Evolutionary conservation across 345 rosid genomes (phyloP).

Genomic region (Salix koriyanagi): DNA sequence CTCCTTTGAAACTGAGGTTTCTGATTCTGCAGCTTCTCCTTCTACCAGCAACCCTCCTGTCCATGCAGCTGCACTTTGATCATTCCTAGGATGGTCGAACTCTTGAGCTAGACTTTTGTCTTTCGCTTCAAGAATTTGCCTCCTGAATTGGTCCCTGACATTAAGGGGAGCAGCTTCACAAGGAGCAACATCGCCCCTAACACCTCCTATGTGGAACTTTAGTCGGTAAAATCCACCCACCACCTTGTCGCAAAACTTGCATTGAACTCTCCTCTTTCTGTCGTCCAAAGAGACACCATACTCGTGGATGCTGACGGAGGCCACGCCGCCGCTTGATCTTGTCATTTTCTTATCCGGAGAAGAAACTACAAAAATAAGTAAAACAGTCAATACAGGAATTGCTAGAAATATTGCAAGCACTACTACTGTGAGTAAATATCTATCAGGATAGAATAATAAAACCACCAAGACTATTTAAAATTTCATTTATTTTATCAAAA

Average conservation of each 20-base stretch:
- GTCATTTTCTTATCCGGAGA: background rate
- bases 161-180: background rate
- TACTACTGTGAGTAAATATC: too few species aligned
- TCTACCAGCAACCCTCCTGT: background rate
- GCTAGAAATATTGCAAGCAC: too few species aligned
- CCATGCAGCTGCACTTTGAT: background rate
- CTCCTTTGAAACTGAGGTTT: background rate
- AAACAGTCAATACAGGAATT: background rate
- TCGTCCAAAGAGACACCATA: background rate
- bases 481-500: too few species aligned
- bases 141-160: background rate
- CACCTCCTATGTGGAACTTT: background rate
- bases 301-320: background rate
- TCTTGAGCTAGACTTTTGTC: background rate
- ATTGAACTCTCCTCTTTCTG: background rate
- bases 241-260: background rate
- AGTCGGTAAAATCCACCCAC: background rate
- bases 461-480: too few species aligned
- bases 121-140: background rate
- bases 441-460: too few species aligned
- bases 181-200: background rate
- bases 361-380: background rate
- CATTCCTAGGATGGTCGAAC: background rate
- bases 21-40: background rate
- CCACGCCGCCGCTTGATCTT: too few species aligned